A percentile compares a stretch with the other conserved stretches of the same genome.
Evolutionary conservation across 2,329 filamentous ascomycete species (phyloP).

Genomic region (Fonsecaea nubica): DNA sequence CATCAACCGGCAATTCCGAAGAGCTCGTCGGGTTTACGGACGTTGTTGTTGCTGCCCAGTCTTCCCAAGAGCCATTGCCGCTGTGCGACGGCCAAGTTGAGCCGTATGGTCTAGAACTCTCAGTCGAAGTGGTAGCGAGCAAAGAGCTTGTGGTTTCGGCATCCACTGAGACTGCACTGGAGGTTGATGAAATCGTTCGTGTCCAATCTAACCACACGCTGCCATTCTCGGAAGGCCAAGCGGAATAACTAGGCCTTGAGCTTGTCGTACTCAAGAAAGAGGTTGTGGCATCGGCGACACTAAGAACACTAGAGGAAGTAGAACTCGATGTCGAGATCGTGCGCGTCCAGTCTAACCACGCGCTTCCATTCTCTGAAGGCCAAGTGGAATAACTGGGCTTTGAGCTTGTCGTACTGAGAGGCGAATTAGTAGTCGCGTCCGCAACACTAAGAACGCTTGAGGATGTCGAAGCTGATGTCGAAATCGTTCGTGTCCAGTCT

Average conservation of each 20-base stretch:
- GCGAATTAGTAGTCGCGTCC: neutral
- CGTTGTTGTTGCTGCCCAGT: conserved; percentile 7
- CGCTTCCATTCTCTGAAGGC: conserved; percentile 16
- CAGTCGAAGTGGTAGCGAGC: conserved; percentile 3
- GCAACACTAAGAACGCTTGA: neutral
- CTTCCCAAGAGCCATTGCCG: conserved; percentile 8
- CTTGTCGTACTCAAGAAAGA: neutral
- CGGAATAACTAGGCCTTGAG: too few relatives aligned
- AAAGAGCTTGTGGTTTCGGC: conserved; percentile 12
- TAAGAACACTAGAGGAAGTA: neutral
- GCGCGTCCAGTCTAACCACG: conserved; percentile 16
- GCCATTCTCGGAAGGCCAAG: too few relatives aligned
- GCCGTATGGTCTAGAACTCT: neutral
- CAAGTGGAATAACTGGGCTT: neutral
- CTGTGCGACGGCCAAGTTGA: conserved; percentile 8
- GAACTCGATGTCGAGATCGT: conserved; percentile 2
- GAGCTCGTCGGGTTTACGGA: neutral
- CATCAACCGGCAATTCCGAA: conserved; percentile 5
- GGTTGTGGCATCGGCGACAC: conserved; percentile 9
- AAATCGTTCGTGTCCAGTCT: conserved; percentile 14
- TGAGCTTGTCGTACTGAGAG: neutral
- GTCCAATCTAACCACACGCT: too few relatives aligned
- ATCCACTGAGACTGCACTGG: neutral
- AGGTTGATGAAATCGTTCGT: neutral
- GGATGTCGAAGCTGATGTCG: neutral